Conservation (phyloP, 257 asterid species). For the Solanum tarapatanum region DNA sequence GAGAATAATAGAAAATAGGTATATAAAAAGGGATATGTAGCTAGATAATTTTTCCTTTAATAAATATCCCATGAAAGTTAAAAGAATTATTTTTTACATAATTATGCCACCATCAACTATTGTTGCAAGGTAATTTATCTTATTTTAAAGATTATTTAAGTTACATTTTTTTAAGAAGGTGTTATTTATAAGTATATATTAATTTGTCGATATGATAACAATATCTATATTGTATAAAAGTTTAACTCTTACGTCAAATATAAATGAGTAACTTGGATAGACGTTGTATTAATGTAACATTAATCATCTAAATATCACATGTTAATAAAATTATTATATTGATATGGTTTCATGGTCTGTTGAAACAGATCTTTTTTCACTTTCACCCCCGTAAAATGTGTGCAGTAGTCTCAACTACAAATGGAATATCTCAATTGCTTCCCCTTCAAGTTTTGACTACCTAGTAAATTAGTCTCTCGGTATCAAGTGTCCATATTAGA, state of each 20-base stretch:
- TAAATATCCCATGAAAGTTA: background rate
- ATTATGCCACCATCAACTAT: background rate
- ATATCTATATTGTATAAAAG: too few species aligned
- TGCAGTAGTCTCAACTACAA: background rate
- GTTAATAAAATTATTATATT: background rate
- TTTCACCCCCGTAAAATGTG: background rate
- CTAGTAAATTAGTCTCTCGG: background rate
- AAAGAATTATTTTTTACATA: background rate
- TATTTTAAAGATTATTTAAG: background rate
- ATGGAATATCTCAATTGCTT: background rate
- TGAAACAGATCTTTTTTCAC: background rate
- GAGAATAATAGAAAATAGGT: background rate
- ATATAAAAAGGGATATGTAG: too few species aligned
- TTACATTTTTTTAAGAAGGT: background rate
- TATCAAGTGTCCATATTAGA: too few species aligned
- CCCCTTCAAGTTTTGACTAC: background rate
- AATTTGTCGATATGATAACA: background rate
- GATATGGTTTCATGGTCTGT: background rate
- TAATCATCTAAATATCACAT: background rate
- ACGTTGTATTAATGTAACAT: background rate
- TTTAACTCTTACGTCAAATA: background rate
- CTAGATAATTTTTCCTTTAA: background rate
- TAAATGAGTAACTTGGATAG: background rate
- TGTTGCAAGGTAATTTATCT: background rate
- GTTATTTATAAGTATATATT: background rate